phyloP scores from a whole-genome alignment of 2,329 filamentous ascomycete genomes.

The Nigrospora sphaerica region DNA sequence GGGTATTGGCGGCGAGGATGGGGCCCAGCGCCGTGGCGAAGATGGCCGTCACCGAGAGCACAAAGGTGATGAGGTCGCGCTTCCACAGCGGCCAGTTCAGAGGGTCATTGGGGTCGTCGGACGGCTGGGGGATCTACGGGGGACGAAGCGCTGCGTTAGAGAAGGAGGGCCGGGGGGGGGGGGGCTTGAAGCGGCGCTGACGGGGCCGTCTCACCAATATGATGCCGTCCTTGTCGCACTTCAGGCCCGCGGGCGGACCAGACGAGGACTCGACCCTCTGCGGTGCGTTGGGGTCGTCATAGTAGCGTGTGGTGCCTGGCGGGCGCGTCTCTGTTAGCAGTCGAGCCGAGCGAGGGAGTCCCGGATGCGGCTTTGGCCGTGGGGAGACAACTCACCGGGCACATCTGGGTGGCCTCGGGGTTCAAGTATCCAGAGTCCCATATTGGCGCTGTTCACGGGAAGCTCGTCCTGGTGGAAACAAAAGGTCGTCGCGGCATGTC shows the following conservation, averaged over 20 bases:
- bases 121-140: constrained; percentile 65
- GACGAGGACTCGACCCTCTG: constrained; percentile 31
- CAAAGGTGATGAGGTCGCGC: constrained; percentile 71
- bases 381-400: constrained; percentile 53
- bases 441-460: constrained; percentile 21
- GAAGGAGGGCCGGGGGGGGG: not conserved
- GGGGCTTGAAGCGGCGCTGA: not conserved
- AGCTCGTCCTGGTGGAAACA: too few species aligned
- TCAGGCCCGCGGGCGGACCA: constrained; percentile 42
- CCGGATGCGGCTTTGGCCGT: not conserved
- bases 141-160: not conserved
- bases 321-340: constrained; percentile 2
- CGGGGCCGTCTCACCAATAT: constrained; percentile 55
- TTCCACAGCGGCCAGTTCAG: constrained; percentile 80
- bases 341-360: not conserved
- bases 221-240: constrained; percentile 68
- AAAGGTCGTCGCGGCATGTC: too few species aligned
- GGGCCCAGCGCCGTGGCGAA: constrained; percentile 80
- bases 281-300: constrained; percentile 48
- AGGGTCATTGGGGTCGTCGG: constrained; percentile 84
- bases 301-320: constrained; percentile 56
- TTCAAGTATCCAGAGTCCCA: constrained; percentile 71
- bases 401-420: constrained; percentile 60
- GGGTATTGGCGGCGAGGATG: constrained; percentile 80
- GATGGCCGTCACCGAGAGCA: constrained; percentile 73